phyloP scores from a whole-genome alignment of 1,284 basidiomycete genomes.

The Pseudozyma tsukubaensis region DNA sequence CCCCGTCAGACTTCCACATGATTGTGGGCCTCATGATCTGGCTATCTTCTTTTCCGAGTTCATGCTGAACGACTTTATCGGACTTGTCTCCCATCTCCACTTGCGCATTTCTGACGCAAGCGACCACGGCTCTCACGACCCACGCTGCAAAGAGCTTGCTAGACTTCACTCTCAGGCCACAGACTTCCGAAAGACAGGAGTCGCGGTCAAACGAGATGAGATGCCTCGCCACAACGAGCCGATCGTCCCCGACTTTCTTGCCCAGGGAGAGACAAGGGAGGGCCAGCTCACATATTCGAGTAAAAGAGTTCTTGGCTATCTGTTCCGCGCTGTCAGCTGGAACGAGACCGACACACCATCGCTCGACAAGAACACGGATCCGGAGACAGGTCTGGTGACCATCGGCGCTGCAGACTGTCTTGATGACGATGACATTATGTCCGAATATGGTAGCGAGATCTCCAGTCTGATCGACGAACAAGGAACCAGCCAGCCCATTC shows the following conservation, averaged over 20 bases:
- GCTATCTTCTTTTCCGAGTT: slow-evolving; percentile 79
- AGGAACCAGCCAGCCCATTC: background rate
- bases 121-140: slow-evolving; percentile 73
- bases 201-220: slow-evolving; percentile 14
- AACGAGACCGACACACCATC: slow-evolving; percentile 36
- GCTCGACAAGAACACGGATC: slow-evolving; percentile 17
- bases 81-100: slow-evolving; percentile 73
- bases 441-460: slow-evolving; percentile 15
- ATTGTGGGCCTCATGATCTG: slow-evolving; percentile 75
- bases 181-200: slow-evolving; percentile 55
- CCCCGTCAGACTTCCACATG: slow-evolving; percentile 71
- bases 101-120: slow-evolving; percentile 79
- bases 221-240: slow-evolving; percentile 22
- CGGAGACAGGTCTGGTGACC: slow-evolving; percentile 25
- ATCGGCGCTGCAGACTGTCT: slow-evolving; percentile 6
- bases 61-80: slow-evolving; percentile 73
- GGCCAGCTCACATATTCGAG: slow-evolving; percentile 27
- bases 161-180: slow-evolving; percentile 77
- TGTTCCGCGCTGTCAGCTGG: slow-evolving; percentile 36
- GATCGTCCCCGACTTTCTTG: slow-evolving; percentile 34
- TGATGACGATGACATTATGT: slow-evolving; percentile 1
- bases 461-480: slow-evolving; percentile 3
- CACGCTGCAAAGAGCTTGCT: slow-evolving; percentile 75
- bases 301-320: slow-evolving; percentile 24
- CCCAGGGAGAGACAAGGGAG: slow-evolving; percentile 26